Base-by-base conservation (phyloP, 2,329 filamentous ascomycete genomes). In the Aspergillus niger region DNA sequence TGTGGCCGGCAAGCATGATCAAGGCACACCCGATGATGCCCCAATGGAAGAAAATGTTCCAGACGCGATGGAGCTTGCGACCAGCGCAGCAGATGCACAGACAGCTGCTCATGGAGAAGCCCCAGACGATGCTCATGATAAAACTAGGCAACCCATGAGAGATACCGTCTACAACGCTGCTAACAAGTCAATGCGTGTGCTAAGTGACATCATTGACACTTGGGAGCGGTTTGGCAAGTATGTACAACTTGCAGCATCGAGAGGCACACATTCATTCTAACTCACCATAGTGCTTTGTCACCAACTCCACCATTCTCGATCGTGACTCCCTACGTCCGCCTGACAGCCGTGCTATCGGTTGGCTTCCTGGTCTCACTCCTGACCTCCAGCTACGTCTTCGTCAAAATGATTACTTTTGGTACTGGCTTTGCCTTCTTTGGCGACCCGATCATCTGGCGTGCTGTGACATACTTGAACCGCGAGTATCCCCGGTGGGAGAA, bases 401-500 rank as follows among this genome's bases (percentile, higher is more conserved):
- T 85, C 47, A 95, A 94, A 70, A 83, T 83, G 1, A 74, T 84
- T 1, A 88, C 86, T 0, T 89, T 95, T 56, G 79, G 85, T 6
- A 65, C 85, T n/a, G 92, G 92, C 0, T 86, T 93, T 64, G 84
- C 80, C 1, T 92, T 96, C 79, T 96, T 96, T 64, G 90, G 89
- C 1, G 89, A 94, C 61, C 91, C 92, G 0, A 67, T 93, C 64
- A 86, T 94, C 58, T 79, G 80, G 32, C 83, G 83, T 11, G 85
- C 81, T 2, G 71, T 91, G 3, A 74, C 76, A 11, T 84, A 85
- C 66, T 63, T 78, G 57, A 77, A 77, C 58, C 67, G 66, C 7
- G 76, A 74, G 6, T 83, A 87, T 66, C 91, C 91, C 0, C 79
- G 88, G 66, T 95, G 91, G 91, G 83, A 91, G 69, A 90, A 89